Evolutionary conservation across 441 rosid genomes (phyloP).

Genomic region (Erodium trifolium): DNA sequence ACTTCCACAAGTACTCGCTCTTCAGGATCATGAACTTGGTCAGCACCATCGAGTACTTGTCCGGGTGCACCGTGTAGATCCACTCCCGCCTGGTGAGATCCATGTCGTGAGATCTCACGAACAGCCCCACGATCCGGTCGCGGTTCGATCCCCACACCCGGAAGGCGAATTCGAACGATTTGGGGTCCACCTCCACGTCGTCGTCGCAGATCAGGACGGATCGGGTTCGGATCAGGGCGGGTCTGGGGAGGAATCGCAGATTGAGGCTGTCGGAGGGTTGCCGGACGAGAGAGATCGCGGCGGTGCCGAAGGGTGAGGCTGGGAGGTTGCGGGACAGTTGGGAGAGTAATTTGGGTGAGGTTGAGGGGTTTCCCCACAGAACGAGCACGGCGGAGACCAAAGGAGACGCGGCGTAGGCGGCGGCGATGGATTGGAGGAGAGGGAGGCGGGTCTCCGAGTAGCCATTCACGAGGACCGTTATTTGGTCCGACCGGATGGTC

Average conservation of each 20-base stretch:
- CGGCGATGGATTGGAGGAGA: slow-evolving; percentile 60
- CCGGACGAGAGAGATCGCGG: slow-evolving; percentile 52
- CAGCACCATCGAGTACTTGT: slow-evolving; percentile 66
- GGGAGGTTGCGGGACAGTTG: slow-evolving; percentile 47
- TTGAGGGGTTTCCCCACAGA: slow-evolving; percentile 82
- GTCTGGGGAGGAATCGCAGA: slow-evolving; percentile 60
- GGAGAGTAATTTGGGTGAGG: slow-evolving; percentile 38
- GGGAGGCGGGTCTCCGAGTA: slow-evolving; percentile 72
- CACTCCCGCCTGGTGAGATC: slow-evolving; percentile 52
- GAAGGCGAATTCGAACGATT: slow-evolving; percentile 65
- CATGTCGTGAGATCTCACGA: slow-evolving; percentile 67
- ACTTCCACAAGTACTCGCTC: slow-evolving; percentile 44
- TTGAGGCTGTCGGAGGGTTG: slow-evolving; percentile 73
- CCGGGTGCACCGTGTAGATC: slow-evolving; percentile 83
- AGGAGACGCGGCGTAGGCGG: slow-evolving; percentile 52
- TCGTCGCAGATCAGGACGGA: slow-evolving; percentile 78
- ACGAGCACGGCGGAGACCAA: slow-evolving; percentile 54
- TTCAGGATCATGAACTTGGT: slow-evolving; percentile 81
- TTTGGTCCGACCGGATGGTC: slow-evolving; percentile 55
- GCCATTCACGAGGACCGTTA: slow-evolving; percentile 79
- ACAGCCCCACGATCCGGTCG: slow-evolving; percentile 57
- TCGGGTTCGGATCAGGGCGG: slow-evolving; percentile 36
- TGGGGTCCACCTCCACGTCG: slow-evolving; percentile 67
- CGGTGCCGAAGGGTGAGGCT: slow-evolving; percentile 40
- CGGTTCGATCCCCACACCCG: slow-evolving; percentile 57